These are phyloP conservation scores for Eremothecium sinecaudum DNA, from an alignment of 1,139 yeast genomes.

Conservation along the genomic window DNA sequence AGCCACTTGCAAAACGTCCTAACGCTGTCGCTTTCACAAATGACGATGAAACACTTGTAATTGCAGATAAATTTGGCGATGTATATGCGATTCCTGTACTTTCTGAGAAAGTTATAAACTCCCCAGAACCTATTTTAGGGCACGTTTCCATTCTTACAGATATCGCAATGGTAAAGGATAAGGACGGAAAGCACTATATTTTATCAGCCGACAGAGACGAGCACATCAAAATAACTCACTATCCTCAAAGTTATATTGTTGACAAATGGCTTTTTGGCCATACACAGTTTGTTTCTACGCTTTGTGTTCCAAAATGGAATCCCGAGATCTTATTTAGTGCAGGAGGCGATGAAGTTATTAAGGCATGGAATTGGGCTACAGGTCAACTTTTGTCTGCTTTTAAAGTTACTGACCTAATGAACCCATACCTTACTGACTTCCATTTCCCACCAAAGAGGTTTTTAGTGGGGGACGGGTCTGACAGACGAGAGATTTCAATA, in stretches of 20 bases:
- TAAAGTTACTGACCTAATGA: constrained; percentile 41
- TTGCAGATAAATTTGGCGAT: constrained; percentile 98
- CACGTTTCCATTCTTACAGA: constrained; percentile 95
- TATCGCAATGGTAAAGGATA: constrained; percentile 40
- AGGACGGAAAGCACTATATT: constrained; percentile 40
- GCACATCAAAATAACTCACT: constrained; percentile 80
- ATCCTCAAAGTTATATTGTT: constrained; percentile 68
- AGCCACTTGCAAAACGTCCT: constrained; percentile 82
- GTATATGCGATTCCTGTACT: constrained; percentile 53
- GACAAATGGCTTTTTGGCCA: constrained; percentile 86
- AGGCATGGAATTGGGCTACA: constrained; percentile 69
- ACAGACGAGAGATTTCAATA: constrained; percentile 44
- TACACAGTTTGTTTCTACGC: constrained; percentile 62
- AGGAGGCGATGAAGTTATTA: constrained; percentile 81
- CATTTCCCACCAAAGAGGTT: constrained; percentile 65
- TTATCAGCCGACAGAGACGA: constrained; percentile 93
- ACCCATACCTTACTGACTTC: constrained; percentile 42
- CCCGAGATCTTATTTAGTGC: constrained; percentile 54
- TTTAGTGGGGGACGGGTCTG: constrained; percentile 41
- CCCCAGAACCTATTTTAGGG: constrained; percentile 62
- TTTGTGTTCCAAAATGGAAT: constrained; percentile 46
- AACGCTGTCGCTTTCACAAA: constrained; percentile 60
- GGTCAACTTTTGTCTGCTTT: constrained; percentile 41
- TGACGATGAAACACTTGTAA: constrained; percentile 44
- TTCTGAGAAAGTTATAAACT: constrained; percentile 19